phyloP scores from a whole-genome alignment of 306 rosid species.

The Medicago ruthenica region DNA sequence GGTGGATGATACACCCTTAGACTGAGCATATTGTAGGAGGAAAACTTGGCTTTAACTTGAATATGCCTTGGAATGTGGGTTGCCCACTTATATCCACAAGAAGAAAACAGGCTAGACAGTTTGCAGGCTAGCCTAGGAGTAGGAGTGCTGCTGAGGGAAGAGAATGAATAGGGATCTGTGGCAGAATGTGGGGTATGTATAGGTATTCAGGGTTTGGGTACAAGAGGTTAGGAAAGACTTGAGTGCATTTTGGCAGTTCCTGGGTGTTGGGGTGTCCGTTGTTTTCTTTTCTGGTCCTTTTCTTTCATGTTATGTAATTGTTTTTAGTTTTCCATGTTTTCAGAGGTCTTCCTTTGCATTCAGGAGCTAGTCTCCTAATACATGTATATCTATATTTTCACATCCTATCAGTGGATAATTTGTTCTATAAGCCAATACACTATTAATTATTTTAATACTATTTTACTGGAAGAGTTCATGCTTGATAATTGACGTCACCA shows the following conservation, averaged over 20 bases:
- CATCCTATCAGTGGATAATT: not conserved
- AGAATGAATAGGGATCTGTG: conserved; percentile 1
- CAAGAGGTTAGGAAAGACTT: too few species aligned
- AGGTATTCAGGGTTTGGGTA: not conserved
- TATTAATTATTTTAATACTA: too few species aligned
- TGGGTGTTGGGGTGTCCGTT: not conserved
- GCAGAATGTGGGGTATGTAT: not conserved
- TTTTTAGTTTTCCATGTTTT: conserved; percentile 12
- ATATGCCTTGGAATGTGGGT: not conserved
- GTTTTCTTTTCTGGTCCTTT: not conserved
- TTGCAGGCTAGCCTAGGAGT: conserved; percentile 23
- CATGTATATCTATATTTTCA: conserved; percentile 1
- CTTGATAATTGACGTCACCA: too few species aligned
- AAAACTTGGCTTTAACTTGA: conserved; percentile 21
- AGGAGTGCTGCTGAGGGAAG: not conserved
- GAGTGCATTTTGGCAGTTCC: too few species aligned
- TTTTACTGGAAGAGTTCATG: not conserved
- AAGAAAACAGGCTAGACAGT: not conserved
- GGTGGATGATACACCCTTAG: conserved; percentile 22
- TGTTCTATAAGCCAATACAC: not conserved
- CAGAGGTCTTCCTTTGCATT: not conserved
- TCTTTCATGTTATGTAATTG: conserved; percentile 2
- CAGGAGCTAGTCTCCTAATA: conserved; percentile 16
- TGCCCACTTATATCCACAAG: conserved; percentile 1
- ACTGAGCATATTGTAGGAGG: conserved; percentile 2